These are phyloP conservation scores for Stemphylium beticola DNA, from an alignment of 2,329 filamentous ascomycete genomes.

Conservation along the genomic window DNA sequence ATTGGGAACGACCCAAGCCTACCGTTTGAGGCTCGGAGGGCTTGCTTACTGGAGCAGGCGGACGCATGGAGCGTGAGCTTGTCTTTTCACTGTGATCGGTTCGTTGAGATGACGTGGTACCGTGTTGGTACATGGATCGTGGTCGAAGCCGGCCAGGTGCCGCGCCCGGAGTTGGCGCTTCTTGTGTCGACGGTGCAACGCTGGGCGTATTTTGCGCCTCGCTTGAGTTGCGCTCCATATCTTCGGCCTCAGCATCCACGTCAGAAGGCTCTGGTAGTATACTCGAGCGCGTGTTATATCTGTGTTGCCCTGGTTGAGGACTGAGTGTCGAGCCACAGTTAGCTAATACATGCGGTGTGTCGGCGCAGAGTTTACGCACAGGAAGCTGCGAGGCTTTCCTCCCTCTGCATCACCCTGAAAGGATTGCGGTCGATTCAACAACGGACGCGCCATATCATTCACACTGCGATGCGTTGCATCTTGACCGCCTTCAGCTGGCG, in stretches of 20 bases:
- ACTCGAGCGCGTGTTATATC: constrained; percentile 17
- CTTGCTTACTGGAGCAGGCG: constrained; percentile 26
- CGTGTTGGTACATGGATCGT: constrained; percentile 41
- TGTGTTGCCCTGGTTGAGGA: constrained; percentile 42
- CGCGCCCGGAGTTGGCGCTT: constrained; percentile 1
- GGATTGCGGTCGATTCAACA: constrained; percentile 4
- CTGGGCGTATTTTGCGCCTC: not conserved
- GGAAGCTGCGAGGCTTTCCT: constrained; percentile 34
- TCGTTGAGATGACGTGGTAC: constrained; percentile 13
- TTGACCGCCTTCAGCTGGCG: not conserved
- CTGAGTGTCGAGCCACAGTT: not conserved
- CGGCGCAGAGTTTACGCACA: constrained; percentile 10
- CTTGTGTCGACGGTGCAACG: not conserved
- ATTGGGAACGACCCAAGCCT: constrained; percentile 36
- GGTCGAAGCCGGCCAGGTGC: constrained; percentile 31
- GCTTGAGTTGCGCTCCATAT: not conserved
- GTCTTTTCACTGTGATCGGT: constrained; percentile 12
- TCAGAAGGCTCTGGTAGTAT: constrained; percentile 8
- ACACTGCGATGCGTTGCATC: not conserved
- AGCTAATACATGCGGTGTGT: not conserved
- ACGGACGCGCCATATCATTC: constrained; percentile 6
- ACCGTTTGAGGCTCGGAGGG: constrained; percentile 21
- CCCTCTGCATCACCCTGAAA: constrained; percentile 17
- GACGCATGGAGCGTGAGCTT: constrained; percentile 21
- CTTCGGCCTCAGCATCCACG: constrained; percentile 1